Evolutionary conservation across 1,284 basidiomycete genomes (phyloP).

Genomic region (Trametes hirsuta): DNA sequence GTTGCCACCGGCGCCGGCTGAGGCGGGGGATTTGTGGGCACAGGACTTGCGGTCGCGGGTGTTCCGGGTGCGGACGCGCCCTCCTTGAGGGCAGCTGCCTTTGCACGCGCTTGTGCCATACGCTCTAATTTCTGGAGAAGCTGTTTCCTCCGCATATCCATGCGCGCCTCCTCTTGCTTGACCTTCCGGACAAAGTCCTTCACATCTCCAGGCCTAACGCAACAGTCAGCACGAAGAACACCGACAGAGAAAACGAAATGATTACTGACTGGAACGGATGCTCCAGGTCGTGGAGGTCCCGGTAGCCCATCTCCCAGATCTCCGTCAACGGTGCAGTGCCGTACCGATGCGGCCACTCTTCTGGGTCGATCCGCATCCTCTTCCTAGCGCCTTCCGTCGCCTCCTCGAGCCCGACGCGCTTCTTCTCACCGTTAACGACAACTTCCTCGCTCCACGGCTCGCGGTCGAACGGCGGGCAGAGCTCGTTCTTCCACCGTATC

Average conservation of each 20-base stretch:
- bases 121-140: constrained; percentile 53
- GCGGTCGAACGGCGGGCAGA: constrained; percentile 77
- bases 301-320: constrained; percentile 80
- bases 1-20: constrained; percentile 15
- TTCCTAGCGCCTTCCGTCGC: constrained; percentile 54
- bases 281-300: constrained; percentile 62
- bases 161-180: constrained; percentile 64
- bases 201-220: constrained; percentile 63
- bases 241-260: neutral
- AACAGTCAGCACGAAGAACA: neutral
- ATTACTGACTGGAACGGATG: constrained; percentile 62
- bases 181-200: constrained; percentile 73
- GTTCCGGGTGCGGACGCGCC: constrained; percentile 29
- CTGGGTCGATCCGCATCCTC: constrained; percentile 56
- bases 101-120: constrained; percentile 46
- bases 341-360: constrained; percentile 61
- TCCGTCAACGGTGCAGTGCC: constrained; percentile 73
- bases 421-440: constrained; percentile 39
- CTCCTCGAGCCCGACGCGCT: constrained; percentile 60
- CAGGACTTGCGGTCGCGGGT: constrained; percentile 27
- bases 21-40: constrained; percentile 20
- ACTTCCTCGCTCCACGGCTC: constrained; percentile 58
- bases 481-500: constrained; percentile 83
- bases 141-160: constrained; percentile 60
- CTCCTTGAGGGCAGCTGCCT: constrained; percentile 35